phyloP scores from a whole-genome alignment of 2,329 filamentous ascomycete species.

The Penicillium sp. region DNA sequence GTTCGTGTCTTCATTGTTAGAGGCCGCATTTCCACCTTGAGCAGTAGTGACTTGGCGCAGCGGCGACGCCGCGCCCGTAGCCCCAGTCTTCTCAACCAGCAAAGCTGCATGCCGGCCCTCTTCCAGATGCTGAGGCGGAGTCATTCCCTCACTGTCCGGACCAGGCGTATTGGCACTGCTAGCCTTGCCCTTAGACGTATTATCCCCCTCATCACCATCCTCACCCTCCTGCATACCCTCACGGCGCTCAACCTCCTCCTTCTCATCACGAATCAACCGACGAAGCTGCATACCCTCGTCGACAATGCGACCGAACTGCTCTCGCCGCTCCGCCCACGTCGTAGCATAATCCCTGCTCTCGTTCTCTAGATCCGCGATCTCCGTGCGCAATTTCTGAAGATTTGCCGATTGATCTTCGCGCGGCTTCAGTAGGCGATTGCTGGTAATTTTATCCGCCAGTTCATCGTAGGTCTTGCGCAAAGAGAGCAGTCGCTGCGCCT shows the following conservation, averaged over 20 bases:
- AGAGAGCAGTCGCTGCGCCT: constrained; percentile 71
- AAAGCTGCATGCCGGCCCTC: constrained; percentile 25
- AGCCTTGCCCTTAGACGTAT: constrained; percentile 49
- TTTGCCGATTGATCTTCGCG: constrained; percentile 80
- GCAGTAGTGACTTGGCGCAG: constrained; percentile 38
- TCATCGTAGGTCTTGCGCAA: constrained; percentile 85
- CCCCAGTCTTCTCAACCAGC: constrained; percentile 35
- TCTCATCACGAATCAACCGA: constrained; percentile 86
- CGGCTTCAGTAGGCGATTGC: constrained; percentile 74
- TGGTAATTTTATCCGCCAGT: constrained; percentile 81
- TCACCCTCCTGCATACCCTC: constrained; percentile 73
- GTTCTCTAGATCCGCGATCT: constrained; percentile 82
- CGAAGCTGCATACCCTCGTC: constrained; percentile 87
- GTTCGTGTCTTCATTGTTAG: constrained; percentile 57
- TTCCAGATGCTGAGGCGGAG: constrained; percentile 40
- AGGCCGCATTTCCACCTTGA: constrained; percentile 23
- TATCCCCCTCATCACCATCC: constrained; percentile 58
- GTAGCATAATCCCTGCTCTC: constrained; percentile 79
- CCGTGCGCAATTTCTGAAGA: constrained; percentile 78
- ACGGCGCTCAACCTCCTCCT: constrained; percentile 86
- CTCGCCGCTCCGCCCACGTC: constrained; percentile 81
- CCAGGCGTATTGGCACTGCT: constrained; percentile 53
- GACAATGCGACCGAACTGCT: constrained; percentile 86
- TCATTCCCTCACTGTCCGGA: constrained; percentile 48
- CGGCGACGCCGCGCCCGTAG: constrained; percentile 37